Percentiles rank a stretch among this genome's conserved stretches.
Evolutionary conservation across 768 basidiomycete genomes (phyloP).

Genomic region (Phaeotremella fagi): DNA sequence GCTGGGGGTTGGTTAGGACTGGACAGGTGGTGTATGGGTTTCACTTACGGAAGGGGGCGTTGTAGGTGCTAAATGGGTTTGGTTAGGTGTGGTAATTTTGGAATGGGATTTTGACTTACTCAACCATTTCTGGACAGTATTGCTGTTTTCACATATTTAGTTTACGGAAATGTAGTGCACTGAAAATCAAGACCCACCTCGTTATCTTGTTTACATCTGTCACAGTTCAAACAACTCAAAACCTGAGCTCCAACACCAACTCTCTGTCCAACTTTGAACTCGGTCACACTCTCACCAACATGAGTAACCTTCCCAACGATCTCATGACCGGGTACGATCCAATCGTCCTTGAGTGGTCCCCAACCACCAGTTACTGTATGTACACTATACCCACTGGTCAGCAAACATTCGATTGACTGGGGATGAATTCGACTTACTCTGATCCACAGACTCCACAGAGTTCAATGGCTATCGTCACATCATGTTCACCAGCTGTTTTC

Average conservation of each 20-base stretch:
- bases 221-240: slow-evolving; percentile 55
- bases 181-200: slow-evolving; percentile 3
- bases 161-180: slow-evolving; percentile 48
- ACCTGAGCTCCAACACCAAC: slow-evolving; percentile 59
- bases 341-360: slow-evolving; percentile 35
- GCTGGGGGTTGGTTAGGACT: background rate
- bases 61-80: slow-evolving; percentile 39
- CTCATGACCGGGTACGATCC: slow-evolving; percentile 52
- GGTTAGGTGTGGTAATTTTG: no score
- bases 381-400: slow-evolving; percentile 57
- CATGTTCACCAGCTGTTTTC: slow-evolving; percentile 33
- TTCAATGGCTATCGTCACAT: slow-evolving; percentile 44
- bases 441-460: slow-evolving; percentile 25
- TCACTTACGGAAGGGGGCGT: slow-evolving; percentile 32
- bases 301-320: slow-evolving; percentile 57
- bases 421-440: background rate
- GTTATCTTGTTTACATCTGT: slow-evolving; percentile 34
- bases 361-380: slow-evolving; percentile 54
- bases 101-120: no score
- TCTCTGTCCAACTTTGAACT: slow-evolving; percentile 58
- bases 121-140: slow-evolving; percentile 54
- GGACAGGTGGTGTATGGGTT: no score
- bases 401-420: background rate
- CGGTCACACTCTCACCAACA: slow-evolving; percentile 57
- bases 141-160: slow-evolving; percentile 54